Evolutionary conservation across 2,329 filamentous ascomycete species (phyloP).

Genomic region (Nemania abortiva): DNA sequence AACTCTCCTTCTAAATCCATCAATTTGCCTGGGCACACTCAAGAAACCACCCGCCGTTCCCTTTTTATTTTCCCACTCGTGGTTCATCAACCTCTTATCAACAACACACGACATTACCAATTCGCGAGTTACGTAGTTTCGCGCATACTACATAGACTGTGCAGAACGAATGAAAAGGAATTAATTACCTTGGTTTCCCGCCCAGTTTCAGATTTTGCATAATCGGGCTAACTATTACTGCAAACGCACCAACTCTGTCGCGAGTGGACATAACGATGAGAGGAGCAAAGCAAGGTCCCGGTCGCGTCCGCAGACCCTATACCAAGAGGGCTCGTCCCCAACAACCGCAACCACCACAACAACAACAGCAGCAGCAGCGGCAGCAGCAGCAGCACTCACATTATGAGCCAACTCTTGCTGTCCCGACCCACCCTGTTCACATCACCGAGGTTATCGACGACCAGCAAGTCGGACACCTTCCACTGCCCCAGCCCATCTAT

Average conservation of each 20-base stretch:
- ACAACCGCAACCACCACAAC: conserved; percentile 8
- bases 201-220: conserved; percentile 12
- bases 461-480: conserved; percentile 41
- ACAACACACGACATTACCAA: conserved; percentile 10
- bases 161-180: conserved; percentile 1
- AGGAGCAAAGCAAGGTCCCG: conserved; percentile 33
- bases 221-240: conserved; percentile 14
- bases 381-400: conserved; percentile 4
- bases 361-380: not conserved
- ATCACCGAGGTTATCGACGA: conserved; percentile 40
- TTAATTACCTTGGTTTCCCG: conserved; percentile 5
- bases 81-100: conserved; percentile 22
- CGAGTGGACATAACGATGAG: conserved; percentile 28
- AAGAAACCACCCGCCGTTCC: not conserved
- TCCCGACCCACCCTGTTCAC: conserved; percentile 6
- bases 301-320: conserved; percentile 36
- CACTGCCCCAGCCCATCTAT: conserved; percentile 33
- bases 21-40: conserved; percentile 6
- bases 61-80: not conserved
- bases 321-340: conserved; percentile 33
- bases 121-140: conserved; percentile 18
- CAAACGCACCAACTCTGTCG: conserved; percentile 12
- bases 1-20: conserved; percentile 29
- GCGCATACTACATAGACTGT: conserved; percentile 15
- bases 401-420: not conserved